Base-by-base conservation (phyloP, 139 green algal species). In the Chara braunii region DNA sequence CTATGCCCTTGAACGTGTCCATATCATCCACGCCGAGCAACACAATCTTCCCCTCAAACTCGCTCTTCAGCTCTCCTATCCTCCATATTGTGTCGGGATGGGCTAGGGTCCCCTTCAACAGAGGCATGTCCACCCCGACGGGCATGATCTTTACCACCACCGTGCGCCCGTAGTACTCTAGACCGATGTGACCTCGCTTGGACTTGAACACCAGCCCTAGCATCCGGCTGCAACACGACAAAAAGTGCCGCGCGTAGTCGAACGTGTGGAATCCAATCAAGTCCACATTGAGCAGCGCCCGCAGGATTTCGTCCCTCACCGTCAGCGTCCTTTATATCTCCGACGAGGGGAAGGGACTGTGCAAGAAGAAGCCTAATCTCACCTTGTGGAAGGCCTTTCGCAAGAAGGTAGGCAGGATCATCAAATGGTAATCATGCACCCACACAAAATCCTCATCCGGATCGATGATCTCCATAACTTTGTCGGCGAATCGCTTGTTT, bases 371-470 rank as follows among this genome's bases (percentile, higher is more conserved):
- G 48, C 68, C 68, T 9, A 77, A 51, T 44, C 69, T 51, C 37
- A 83, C 63, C 34, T 80, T 74, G 72, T 87, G 52, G 43, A 82
- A 80, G 1, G 68, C 30, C 64, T 75, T 72, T 14, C 58, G 84
- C 61, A 98, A 76, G 64, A 97, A 83, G 7, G 82, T 90, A 42
- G 93, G 92, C 69, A 99, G 84, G 60, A 96, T 87, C 72, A 99
- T 85, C 42, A 99, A 81, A 80, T 99, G 93, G 80, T 99, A 99
- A 84, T 99, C 93, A 62, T 99, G 93, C 28, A 98, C 89, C 93
- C 93, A 99, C 45, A 99, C 89, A 72, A 83, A 94, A 79, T 99
- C 91, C 51, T 75, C 59, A 14, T 80, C 75, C 11, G 69, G 64
- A 58, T 45, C 75, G 28, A 83, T 55, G n/a, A 81, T 24, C 63